These are phyloP conservation scores for Fremontodendron californicum DNA, from an alignment of 345 rosid genomes.

Conservation along the genomic window DNA sequence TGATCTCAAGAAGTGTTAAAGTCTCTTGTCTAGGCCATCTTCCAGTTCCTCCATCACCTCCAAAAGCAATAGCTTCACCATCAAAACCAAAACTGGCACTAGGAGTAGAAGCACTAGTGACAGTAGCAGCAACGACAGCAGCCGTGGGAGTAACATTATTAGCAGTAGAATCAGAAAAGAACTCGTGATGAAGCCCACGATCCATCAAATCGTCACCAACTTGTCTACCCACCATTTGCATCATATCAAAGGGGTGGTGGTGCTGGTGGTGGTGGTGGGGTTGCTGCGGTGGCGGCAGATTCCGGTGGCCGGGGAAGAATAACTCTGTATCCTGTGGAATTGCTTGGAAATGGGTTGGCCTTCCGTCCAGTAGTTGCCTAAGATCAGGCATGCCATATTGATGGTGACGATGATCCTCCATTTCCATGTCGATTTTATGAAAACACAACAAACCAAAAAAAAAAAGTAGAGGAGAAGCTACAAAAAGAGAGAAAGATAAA, in stretches of 20 bases:
- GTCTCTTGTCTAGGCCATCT: constrained; percentile 99
- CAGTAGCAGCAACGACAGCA: constrained; percentile 18
- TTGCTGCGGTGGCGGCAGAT: constrained; percentile 24
- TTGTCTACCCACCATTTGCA: constrained; percentile 31
- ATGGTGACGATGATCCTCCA: constrained; percentile 58
- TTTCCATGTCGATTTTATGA: constrained; percentile 35
- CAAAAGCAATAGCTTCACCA: constrained; percentile 30
- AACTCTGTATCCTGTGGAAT: constrained; percentile 28
- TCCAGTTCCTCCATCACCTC: constrained; percentile 57
- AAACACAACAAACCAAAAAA: too few relatives aligned
- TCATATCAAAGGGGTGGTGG: constrained; percentile 24
- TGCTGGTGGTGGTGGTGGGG: constrained; percentile 5
- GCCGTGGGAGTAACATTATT: constrained; percentile 8
- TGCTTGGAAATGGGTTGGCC: constrained; percentile 33
- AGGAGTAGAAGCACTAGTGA: constrained; percentile 23
- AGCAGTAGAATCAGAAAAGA: constrained; percentile 34
- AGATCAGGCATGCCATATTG: constrained; percentile 58
- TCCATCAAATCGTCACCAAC: constrained; percentile 35
- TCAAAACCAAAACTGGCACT: constrained; percentile 29
- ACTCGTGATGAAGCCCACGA: constrained; percentile 38
- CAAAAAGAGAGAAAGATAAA: constrained; percentile 21
- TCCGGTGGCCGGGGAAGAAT: constrained; percentile 26
- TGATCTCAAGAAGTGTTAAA: constrained; percentile 88
- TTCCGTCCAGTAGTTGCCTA: constrained; percentile 55
- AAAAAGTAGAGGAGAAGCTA: constrained; percentile 15